Evolutionary conservation across 768 basidiomycete genomes (phyloP), one percentile per base, ranked within the genome.

Genomic region (Rhodotorula sphaerocarpa): DNA sequence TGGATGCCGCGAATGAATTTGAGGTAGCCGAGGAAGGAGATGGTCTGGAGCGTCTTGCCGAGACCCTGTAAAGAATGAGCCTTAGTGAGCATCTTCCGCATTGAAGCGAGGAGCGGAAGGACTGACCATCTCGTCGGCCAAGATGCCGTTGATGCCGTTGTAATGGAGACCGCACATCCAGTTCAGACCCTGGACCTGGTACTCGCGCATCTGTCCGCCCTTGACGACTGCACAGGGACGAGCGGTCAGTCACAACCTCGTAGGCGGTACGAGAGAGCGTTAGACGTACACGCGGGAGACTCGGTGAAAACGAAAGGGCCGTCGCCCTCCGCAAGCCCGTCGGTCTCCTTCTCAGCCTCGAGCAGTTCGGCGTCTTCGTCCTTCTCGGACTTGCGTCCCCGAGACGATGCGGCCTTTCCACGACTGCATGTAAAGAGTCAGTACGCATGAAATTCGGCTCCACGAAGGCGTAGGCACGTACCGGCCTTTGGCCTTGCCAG

Each of bases 91-190:
- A 21, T 16, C 6, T 18, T 25, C 15, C 15, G 11, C 12, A 3
- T 18, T 33, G 16, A 27, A 28, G 43, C 18, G 41, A n/a, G 10
- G 43, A 28, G 21, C 9, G 50, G 71, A 36, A 16, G n/a, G 48
- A 62, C 61, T 21, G 81, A 79, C 79, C 93, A 96, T 97, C 76
- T 97, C 93, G 70, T 99, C 93, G 0, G 93, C 92, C 12, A 97
- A 83, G 61, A 97, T 97, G 52, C 93, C 92, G 65, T 96, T 96
- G 65, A 97, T 79, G 47, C 92, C 91, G 70, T 97, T 95, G 73
- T 95, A 90, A 71, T 99, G 86, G 4, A 99, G 78, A 0, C 90
- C 88, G 6, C 91, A 85, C 90, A 97, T 87, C 92, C 93, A 95
- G 74, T 93, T 93, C 46, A 96, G 76, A 31, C 95, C 95, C 72